Conservation (phyloP, 768 basidiomycete species). For the Russula abietina region DNA sequence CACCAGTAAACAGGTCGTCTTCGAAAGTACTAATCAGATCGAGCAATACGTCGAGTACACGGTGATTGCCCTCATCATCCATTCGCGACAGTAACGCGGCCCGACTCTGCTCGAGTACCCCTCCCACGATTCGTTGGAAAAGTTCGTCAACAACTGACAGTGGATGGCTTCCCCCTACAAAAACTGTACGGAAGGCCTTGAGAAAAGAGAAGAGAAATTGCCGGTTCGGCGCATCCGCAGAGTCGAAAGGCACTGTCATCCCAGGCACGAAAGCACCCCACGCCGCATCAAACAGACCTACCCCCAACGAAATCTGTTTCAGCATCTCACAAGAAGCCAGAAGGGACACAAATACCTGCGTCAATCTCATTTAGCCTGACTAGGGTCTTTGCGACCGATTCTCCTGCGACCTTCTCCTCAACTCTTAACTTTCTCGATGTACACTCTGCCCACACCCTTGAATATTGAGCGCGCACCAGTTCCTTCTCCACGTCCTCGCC, state of each 20-base stretch:
- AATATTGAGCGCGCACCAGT: slow-evolving; percentile 44
- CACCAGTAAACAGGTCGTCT: slow-evolving; percentile 42
- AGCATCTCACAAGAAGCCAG: neutral
- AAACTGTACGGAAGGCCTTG: slow-evolving; percentile 40
- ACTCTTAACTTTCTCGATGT: slow-evolving; percentile 41
- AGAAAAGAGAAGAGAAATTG: slow-evolving; percentile 42
- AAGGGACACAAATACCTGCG: slow-evolving; percentile 26
- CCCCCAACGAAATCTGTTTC: neutral
- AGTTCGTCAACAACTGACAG: slow-evolving; percentile 30
- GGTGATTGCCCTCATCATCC: slow-evolving; percentile 25
- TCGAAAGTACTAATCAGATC: slow-evolving; percentile 50
- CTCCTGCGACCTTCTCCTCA: slow-evolving; percentile 40
- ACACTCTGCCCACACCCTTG: slow-evolving; percentile 46
- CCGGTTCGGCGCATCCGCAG: slow-evolving; percentile 23
- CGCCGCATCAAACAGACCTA: slow-evolving; percentile 44
- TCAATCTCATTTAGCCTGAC: slow-evolving; percentile 27
- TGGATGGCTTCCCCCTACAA: slow-evolving; percentile 31
- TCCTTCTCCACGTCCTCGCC: slow-evolving; percentile 13
- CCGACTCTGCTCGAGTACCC: slow-evolving; percentile 34
- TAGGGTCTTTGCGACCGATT: slow-evolving; percentile 41
- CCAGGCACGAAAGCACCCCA: slow-evolving; percentile 40
- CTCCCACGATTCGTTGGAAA: slow-evolving; percentile 34
- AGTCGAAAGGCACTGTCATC: slow-evolving; percentile 26
- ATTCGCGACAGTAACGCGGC: slow-evolving; percentile 24
- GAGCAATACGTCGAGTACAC: slow-evolving; percentile 32